phyloP scores from a whole-genome alignment of 345 rosid species.

The Microthlaspi erraticum region DNA sequence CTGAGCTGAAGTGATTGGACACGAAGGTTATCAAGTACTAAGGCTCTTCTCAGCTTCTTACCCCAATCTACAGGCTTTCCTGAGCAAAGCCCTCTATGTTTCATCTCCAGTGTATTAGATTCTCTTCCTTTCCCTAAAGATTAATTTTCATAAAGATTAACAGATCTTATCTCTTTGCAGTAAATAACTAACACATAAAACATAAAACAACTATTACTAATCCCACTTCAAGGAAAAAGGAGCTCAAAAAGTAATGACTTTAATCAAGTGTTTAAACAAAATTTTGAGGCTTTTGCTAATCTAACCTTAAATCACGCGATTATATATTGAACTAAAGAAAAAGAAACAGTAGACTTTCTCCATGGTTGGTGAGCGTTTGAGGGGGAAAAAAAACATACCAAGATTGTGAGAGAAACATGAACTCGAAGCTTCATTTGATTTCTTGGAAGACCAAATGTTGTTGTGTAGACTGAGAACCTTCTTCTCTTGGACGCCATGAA shows the following conservation, averaged over 20 bases:
- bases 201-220: constrained; percentile 26
- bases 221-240: constrained; percentile 24
- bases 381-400: constrained; percentile 19
- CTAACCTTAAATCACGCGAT: constrained; percentile 32
- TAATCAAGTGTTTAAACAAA: constrained; percentile 23
- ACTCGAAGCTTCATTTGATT: constrained; percentile 19
- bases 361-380: constrained; percentile 36
- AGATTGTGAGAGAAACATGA: constrained; percentile 42
- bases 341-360: constrained; percentile 20
- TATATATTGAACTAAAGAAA: constrained; percentile 19
- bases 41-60: constrained; percentile 54
- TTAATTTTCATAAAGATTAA: background rate
- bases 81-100: constrained; percentile 64
- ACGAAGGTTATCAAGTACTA: constrained; percentile 59
- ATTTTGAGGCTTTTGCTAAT: constrained; percentile 24
- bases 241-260: constrained; percentile 27
- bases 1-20: constrained; percentile 62
- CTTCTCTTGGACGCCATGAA: constrained; percentile 39
- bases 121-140: constrained; percentile 57
- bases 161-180: background rate
- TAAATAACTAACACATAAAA: constrained; percentile 5
- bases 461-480: constrained; percentile 38
- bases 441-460: constrained; percentile 36
- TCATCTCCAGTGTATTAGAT: constrained; percentile 72
- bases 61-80: constrained; percentile 57